Conservation (phyloP, 352 stramenopile species). For the Globisporangium iwayamae region DNA sequence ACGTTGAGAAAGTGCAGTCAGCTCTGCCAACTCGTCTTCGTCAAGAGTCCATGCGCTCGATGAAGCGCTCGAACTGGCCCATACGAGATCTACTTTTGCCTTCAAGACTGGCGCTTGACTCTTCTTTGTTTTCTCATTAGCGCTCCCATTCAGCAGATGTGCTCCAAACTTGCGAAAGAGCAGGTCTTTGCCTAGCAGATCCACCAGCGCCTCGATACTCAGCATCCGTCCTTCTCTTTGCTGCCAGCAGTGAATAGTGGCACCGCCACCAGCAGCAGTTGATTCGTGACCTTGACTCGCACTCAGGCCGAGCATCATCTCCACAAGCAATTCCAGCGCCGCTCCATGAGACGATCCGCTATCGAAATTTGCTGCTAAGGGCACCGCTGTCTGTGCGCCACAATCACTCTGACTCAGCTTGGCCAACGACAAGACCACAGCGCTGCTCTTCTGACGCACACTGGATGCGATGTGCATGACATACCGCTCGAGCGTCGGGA, state of each 20-base stretch:
- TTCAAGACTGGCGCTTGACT: background rate
- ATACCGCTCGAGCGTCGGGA: conserved; percentile 67
- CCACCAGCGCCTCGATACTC: conserved; percentile 52
- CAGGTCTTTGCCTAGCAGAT: conserved; percentile 36
- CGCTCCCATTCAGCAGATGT: background rate
- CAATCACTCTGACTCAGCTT: conserved; percentile 18
- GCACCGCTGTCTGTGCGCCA: background rate
- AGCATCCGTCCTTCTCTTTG: conserved; percentile 65
- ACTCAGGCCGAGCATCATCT: conserved; percentile 50
- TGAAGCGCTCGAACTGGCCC: background rate
- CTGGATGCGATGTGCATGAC: conserved; percentile 70
- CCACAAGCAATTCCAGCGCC: conserved; percentile 34
- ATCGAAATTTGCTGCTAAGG: too few relatives aligned
- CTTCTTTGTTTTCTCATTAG: background rate
- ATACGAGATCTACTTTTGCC: background rate
- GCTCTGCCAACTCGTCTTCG: conserved; percentile 17
- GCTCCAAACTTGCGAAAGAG: conserved; percentile 12
- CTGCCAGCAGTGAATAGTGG: conserved; percentile 47
- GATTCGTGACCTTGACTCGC: conserved; percentile 6
- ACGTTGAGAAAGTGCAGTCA: background rate
- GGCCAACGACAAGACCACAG: conserved; percentile 44
- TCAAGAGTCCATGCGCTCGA: conserved; percentile 37
- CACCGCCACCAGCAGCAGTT: background rate
- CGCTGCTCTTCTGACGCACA: conserved; percentile 54
- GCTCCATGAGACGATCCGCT: background rate